Conservation (phyloP, 2,329 filamentous ascomycete genomes). For the Aspergillus sp. region DNA sequence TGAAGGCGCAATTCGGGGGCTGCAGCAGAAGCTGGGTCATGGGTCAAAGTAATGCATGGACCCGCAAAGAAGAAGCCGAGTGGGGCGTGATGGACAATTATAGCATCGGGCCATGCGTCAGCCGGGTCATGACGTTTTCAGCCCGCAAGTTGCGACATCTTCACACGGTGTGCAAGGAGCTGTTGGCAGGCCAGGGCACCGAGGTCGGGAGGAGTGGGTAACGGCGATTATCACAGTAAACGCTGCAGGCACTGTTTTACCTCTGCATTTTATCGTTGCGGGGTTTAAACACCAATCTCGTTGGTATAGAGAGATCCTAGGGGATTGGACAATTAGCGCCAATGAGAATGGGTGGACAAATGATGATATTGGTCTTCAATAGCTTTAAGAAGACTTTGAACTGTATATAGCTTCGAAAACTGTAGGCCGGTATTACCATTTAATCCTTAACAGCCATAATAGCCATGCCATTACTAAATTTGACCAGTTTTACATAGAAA, state of each 20-base stretch:
- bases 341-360: slow-evolving; percentile 5
- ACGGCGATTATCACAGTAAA: slow-evolving; percentile 1
- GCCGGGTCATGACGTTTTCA: too few relatives aligned
- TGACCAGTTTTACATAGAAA: slow-evolving; percentile 4
- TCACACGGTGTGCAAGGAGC: too few relatives aligned
- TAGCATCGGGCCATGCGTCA: too few relatives aligned
- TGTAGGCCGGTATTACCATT: neutral
- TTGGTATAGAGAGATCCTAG: slow-evolving; percentile 1
- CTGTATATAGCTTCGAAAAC: neutral
- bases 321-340: slow-evolving; percentile 3
- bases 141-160: too few relatives aligned
- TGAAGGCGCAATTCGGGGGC: too few relatives aligned
- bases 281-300: neutral
- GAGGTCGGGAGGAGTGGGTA: too few relatives aligned
- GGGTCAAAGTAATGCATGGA: too few relatives aligned
- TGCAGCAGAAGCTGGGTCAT: too few relatives aligned
- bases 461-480: slow-evolving; percentile 1
- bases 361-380: slow-evolving; percentile 4
- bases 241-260: slow-evolving; percentile 2
- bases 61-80: too few relatives aligned
- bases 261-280: slow-evolving; percentile 1
- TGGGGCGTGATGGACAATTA: too few relatives aligned
- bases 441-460: neutral
- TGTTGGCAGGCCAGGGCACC: too few relatives aligned
- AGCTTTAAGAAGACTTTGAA: slow-evolving; percentile 4